A percentile compares a stretch with the other conserved stretches of the same genome.
Evolutionary conservation across 2,329 filamentous ascomycete genomes (phyloP).

Genomic region (Mycosphaerella sp.): DNA sequence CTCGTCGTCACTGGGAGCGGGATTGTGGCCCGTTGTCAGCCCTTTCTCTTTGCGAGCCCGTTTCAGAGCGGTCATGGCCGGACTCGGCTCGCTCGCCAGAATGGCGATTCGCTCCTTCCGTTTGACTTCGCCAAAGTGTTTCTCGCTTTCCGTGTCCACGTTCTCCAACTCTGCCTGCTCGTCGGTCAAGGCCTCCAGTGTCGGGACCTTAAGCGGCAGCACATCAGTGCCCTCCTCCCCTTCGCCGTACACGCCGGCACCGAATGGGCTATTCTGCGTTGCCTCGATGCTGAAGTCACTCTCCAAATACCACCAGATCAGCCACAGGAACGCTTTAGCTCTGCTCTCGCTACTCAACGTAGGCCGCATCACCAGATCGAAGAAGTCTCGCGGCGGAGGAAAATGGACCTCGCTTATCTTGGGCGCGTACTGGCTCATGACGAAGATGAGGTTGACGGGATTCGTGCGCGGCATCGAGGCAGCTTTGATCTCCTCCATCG

Average conservation of each 20-base stretch:
- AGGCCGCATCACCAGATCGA: conserved; percentile 90
- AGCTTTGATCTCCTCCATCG: conserved; percentile 73
- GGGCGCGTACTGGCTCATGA: conserved; percentile 80
- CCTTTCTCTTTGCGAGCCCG: conserved; percentile 44
- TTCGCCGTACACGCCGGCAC: conserved; percentile 47
- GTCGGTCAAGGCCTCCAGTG: conserved; percentile 57
- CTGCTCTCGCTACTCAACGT: conserved; percentile 75
- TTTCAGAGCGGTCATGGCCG: conserved; percentile 51
- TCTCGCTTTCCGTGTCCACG: conserved; percentile 63
- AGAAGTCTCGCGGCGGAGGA: conserved; percentile 77
- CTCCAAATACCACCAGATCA: conserved; percentile 99
- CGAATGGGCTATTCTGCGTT: conserved; percentile 86
- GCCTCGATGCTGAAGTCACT: conserved; percentile 88
- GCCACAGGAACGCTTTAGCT: conserved; percentile 85
- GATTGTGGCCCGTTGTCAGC: conserved; percentile 26
- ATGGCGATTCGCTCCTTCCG: conserved; percentile 66
- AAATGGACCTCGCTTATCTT: conserved; percentile 95
- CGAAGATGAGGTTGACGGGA: conserved; percentile 93
- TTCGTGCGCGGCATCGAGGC: conserved; percentile 72
- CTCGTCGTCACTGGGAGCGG: conserved; percentile 29
- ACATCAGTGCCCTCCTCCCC: conserved; percentile 36
- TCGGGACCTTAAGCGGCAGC: conserved; percentile 55
- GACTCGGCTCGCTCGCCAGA: conserved; percentile 66
- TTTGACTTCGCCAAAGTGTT: conserved; percentile 65
- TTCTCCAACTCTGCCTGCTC: conserved; percentile 65